Evolutionary conservation across 2,329 filamentous ascomycete genomes (phyloP).

Genomic region (Calonectria leucothoes): DNA sequence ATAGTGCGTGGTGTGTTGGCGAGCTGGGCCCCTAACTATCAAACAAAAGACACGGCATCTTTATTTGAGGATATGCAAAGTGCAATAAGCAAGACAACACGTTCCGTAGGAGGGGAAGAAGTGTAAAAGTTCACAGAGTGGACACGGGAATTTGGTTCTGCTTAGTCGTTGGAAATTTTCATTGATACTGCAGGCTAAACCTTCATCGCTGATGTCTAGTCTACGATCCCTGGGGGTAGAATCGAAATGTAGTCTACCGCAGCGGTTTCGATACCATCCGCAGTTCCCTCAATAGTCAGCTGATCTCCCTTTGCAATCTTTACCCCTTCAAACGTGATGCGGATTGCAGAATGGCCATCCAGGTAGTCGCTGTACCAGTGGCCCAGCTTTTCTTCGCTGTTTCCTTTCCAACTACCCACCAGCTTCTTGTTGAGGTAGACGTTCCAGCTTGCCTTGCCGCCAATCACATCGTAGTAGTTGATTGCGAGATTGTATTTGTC

Average conservation of each 20-base stretch:
- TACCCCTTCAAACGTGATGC: conserved; percentile 68
- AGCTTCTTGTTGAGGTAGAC: conserved; percentile 63
- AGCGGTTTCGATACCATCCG: conserved; percentile 71
- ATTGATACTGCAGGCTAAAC: background rate
- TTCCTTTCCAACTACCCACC: conserved; percentile 69
- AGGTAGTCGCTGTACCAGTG: conserved; percentile 68
- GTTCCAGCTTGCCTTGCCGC: conserved; percentile 67
- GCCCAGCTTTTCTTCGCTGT: conserved; percentile 69
- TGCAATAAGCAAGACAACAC: background rate
- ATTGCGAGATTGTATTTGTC: conserved; percentile 69
- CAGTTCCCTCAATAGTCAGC: conserved; percentile 66
- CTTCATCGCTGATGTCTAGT: background rate
- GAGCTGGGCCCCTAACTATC: background rate
- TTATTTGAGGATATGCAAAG: conserved; percentile 5
- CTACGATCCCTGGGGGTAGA: conserved; percentile 54
- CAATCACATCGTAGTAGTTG: conserved; percentile 73
- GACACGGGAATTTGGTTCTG: conserved; percentile 2
- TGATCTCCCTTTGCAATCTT: conserved; percentile 61
- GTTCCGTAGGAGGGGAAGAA: conserved; percentile 8
- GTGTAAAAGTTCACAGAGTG: conserved; percentile 16
- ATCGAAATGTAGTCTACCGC: conserved; percentile 76
- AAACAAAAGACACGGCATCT: conserved; percentile 2
- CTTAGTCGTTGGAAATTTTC: background rate
- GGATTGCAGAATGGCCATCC: conserved; percentile 73
- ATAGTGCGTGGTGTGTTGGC: conserved; percentile 12